Percentiles rank a stretch among this genome's conserved stretches.
These are phyloP conservation scores for Populus hybrid DNA, from an alignment of 441 rosid species.

Conservation along the genomic window DNA sequence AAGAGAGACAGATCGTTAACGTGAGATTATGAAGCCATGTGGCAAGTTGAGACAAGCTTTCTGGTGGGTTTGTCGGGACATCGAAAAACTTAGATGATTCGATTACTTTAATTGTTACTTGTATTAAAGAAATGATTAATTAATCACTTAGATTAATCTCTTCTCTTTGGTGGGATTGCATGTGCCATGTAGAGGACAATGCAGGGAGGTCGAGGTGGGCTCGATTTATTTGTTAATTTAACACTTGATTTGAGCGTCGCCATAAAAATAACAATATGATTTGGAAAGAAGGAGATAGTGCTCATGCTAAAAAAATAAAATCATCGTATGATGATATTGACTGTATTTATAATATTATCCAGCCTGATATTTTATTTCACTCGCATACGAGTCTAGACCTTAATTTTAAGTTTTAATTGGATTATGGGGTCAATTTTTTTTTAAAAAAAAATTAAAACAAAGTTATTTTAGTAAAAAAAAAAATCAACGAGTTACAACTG, in stretches of 20 bases:
- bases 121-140: neutral
- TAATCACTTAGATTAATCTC: no score
- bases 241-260: neutral
- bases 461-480: no score
- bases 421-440: no score
- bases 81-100: constrained; percentile 5
- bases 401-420: no score
- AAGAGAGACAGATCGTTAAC: neutral
- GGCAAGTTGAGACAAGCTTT: neutral
- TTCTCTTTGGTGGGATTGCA: neutral
- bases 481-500: no score
- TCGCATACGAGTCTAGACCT: accelerated
- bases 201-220: neutral
- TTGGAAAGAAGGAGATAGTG: no score
- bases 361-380: no score
- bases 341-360: no score
- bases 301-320: no score
- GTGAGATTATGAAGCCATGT: constrained; percentile 6
- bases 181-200: neutral
- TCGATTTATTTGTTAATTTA: neutral
- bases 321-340: no score
- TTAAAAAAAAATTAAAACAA: no score
- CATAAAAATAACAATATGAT: no score
- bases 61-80: neutral
- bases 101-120: neutral